phyloP scores from a whole-genome alignment of 208 protist species.

The Acanthamoeba sp. region DNA sequence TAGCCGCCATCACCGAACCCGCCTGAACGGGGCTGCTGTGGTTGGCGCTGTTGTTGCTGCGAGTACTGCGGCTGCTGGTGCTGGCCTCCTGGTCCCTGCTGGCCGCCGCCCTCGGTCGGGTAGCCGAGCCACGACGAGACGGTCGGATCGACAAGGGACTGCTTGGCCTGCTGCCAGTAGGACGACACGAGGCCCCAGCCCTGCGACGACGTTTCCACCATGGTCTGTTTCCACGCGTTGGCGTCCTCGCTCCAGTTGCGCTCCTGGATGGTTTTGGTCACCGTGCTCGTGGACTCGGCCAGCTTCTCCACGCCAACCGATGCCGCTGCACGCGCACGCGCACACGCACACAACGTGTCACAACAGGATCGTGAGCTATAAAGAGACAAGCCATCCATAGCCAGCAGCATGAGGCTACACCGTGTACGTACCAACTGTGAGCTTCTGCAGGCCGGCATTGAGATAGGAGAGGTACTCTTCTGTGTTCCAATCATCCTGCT shows the following conservation, averaged over 20 bases:
- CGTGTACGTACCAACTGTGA: conserved; percentile 13
- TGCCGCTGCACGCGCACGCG: not conserved
- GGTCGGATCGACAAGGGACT: conserved; percentile 43
- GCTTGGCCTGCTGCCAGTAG: conserved; percentile 31
- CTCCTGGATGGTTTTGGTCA: conserved; percentile 56
- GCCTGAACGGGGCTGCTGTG: not conserved
- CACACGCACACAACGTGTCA: too few relatives aligned
- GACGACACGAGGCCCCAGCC: conserved; percentile 65
- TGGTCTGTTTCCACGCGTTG: conserved; percentile 56
- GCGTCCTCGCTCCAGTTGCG: conserved; percentile 71
- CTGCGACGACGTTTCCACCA: conserved; percentile 49
- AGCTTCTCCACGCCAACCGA: conserved; percentile 46
- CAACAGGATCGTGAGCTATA: too few relatives aligned
- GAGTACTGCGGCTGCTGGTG: not conserved
- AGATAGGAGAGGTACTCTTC: conserved; percentile 34
- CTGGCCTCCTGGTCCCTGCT: not conserved
- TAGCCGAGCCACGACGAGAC: conserved; percentile 55
- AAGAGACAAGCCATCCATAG: not conserved
- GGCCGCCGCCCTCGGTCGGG: not conserved
- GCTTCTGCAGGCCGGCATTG: conserved; percentile 1
- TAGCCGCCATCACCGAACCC: not conserved
- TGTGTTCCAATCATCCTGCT: not conserved
- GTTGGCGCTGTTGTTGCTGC: not conserved
- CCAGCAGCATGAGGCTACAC: not conserved
- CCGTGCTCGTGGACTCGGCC: conserved; percentile 36